Evolutionary conservation across 176 grass and related monocot genomes (phyloP).

Genomic region (Oryza rufipogon): DNA sequence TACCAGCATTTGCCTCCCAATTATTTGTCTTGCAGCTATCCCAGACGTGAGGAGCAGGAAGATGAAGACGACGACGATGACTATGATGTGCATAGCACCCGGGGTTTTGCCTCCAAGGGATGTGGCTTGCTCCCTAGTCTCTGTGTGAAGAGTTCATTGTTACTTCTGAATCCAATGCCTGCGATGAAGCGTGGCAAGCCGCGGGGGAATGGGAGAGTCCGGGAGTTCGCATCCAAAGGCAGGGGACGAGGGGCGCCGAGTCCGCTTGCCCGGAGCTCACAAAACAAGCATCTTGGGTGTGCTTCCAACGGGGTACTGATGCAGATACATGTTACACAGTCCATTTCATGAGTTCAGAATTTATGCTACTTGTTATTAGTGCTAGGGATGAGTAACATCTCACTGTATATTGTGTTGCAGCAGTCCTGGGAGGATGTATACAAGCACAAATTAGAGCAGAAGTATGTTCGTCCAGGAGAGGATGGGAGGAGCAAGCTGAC

Average conservation of each 20-base stretch:
- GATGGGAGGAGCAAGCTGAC: constrained; percentile 73
- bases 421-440: constrained; percentile 87
- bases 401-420: constrained; percentile 47
- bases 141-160: constrained; percentile 73
- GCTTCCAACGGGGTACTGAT: constrained; percentile 55
- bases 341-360: constrained; percentile 24
- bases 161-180: constrained; percentile 85
- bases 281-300: constrained; percentile 49
- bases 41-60: constrained; percentile 36
- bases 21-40: constrained; percentile 57
- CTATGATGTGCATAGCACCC: constrained; percentile 54
- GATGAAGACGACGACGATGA: constrained; percentile 57
- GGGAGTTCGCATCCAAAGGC: constrained; percentile 36
- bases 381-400: constrained; percentile 5
- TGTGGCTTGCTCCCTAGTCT: constrained; percentile 86
- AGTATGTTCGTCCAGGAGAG: constrained; percentile 51
- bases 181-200: constrained; percentile 54
- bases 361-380: not conserved
- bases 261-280: constrained; percentile 64
- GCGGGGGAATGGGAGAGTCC: not conserved
- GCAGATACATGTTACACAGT: not conserved
- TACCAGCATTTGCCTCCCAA: constrained; percentile 68
- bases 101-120: constrained; percentile 65
- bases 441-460: constrained; percentile 75
- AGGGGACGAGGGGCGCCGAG: constrained; percentile 30